Evolutionary conservation across 2,329 filamentous ascomycete genomes (phyloP).

Genomic region (Stenocarpella maydis): DNA sequence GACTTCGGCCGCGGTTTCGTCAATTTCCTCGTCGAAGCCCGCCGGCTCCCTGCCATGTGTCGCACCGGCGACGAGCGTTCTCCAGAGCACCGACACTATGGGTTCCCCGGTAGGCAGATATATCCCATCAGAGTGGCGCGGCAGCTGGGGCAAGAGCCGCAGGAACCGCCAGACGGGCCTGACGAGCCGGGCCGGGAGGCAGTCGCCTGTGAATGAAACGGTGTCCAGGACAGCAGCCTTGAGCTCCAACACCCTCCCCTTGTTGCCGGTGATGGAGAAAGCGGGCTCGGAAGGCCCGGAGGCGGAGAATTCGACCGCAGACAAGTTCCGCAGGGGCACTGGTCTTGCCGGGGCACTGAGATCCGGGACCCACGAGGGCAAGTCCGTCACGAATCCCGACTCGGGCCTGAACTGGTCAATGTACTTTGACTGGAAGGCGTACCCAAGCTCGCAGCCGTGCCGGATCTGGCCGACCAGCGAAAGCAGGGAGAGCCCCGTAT

Average conservation of each 20-base stretch:
- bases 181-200: not conserved
- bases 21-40: no score
- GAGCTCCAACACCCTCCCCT: not conserved
- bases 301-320: not conserved
- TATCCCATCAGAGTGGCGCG: not conserved
- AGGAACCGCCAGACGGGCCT: not conserved
- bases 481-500: not conserved
- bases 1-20: no score
- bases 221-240: not conserved
- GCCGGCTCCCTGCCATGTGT: no score
- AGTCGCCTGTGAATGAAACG: not conserved
- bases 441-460: not conserved
- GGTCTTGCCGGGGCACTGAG: slow-evolving; percentile 1
- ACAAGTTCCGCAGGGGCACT: not conserved
- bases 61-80: not conserved
- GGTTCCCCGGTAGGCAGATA: not conserved
- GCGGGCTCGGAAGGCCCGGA: not conserved
- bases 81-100: slow-evolving; percentile 4
- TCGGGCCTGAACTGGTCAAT: not conserved
- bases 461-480: not conserved
- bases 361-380: not conserved
- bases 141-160: not conserved
- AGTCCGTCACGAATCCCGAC: not conserved
- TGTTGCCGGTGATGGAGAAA: not conserved
- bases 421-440: not conserved